Conservation (phyloP, 306 rosid species). For the Aeschynomene evenia region DNA sequence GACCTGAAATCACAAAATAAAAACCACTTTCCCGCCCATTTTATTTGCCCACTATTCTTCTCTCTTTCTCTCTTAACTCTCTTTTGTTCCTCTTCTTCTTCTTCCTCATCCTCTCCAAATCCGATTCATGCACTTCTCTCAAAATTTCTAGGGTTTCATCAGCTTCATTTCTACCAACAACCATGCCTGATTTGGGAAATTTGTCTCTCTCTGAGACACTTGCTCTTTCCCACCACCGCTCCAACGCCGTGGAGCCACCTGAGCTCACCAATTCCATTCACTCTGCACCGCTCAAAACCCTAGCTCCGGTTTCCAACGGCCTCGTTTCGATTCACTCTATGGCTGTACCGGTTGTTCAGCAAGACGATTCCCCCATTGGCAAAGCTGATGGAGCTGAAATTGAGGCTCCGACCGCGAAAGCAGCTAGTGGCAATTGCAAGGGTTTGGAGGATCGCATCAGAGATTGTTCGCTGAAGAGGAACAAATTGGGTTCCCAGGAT, state of each 20-base stretch:
- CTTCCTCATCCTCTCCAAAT: background rate
- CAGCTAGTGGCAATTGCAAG: slow-evolving; percentile 26
- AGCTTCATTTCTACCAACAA: background rate
- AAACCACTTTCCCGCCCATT: background rate
- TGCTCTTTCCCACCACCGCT: slow-evolving; percentile 35
- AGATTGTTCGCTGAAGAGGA: background rate
- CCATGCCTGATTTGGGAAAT: slow-evolving; percentile 75
- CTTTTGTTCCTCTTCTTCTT: too few species aligned
- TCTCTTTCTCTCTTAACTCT: background rate
- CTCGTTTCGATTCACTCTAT: background rate
- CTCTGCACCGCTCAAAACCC: slow-evolving; percentile 34
- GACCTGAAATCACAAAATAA: background rate
- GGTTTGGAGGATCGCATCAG: slow-evolving; percentile 50
- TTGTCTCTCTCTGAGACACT: slow-evolving; percentile 53
- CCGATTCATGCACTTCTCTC: background rate
- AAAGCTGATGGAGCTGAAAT: background rate
- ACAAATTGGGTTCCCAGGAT: background rate
- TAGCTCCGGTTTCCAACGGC: background rate
- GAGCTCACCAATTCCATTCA: slow-evolving; percentile 29
- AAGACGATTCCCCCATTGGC: background rate
- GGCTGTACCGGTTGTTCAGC: background rate
- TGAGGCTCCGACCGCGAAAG: background rate
- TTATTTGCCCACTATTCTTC: background rate
- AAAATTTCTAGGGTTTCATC: slow-evolving; percentile 30
- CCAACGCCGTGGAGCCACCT: slow-evolving; percentile 38